A percentile compares a stretch with the other conserved stretches of the same genome.
Conservation (phyloP, 2,329 filamentous ascomycete genomes). For the Didymella segeticola region DNA sequence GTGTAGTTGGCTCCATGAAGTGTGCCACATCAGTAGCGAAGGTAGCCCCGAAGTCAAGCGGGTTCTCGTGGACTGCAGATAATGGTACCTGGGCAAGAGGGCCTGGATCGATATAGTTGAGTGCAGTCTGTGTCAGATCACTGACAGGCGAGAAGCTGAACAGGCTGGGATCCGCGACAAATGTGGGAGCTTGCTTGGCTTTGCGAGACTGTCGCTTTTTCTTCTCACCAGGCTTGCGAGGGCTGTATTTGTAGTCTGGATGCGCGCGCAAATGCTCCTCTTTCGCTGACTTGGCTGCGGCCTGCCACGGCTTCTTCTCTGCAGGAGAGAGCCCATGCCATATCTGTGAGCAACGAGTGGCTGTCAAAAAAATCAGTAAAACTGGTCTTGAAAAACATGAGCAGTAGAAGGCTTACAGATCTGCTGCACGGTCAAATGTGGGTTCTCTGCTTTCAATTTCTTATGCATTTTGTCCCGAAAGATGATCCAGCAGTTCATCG, state of each 20-base stretch:
- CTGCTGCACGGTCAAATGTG: constrained; percentile 28
- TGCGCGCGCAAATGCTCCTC: constrained; percentile 28
- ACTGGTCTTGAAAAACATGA: not conserved
- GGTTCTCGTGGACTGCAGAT: not conserved
- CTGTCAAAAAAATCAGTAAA: constrained; percentile 18
- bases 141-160: constrained; percentile 15
- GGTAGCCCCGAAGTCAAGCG: constrained; percentile 2
- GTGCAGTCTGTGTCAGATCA: not conserved
- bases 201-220: constrained; percentile 40
- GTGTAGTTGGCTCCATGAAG: constrained; percentile 1
- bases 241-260: constrained; percentile 37
- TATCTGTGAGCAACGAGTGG: constrained; percentile 25
- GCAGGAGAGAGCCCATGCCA: constrained; percentile 24
- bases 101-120: not conserved
- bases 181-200: constrained; percentile 19
- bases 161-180: constrained; percentile 9
- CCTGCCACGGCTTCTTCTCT: constrained; percentile 26
- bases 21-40: constrained; percentile 12
- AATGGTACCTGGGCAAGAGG: not conserved
- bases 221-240: constrained; percentile 36
- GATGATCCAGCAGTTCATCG: constrained; percentile 40
- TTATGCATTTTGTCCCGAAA: constrained; percentile 31
- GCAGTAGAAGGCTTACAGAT: constrained; percentile 29
- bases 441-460: constrained; percentile 24
- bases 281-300: constrained; percentile 25